phyloP scores from a whole-genome alignment of 2,329 filamentous ascomycete genomes.

The Sporothrix curviconia region DNA sequence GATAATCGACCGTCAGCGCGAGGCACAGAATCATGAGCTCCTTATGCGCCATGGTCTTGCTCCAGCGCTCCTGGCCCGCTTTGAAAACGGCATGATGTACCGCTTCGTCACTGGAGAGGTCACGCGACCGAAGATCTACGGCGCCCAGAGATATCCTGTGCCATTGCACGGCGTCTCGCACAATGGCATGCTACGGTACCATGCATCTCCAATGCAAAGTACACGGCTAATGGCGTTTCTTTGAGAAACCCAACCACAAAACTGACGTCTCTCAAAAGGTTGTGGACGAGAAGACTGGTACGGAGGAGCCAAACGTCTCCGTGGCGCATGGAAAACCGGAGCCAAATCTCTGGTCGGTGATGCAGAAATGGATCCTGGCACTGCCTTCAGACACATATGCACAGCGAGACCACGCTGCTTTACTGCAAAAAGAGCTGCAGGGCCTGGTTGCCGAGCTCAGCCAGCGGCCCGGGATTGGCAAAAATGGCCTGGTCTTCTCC shows the following conservation, averaged over 20 bases:
- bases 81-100: constrained; percentile 94
- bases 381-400: constrained; percentile 66
- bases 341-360: constrained; percentile 90
- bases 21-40: constrained; percentile 72
- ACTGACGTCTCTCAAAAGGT: constrained; percentile 22
- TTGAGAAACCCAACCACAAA: constrained; percentile 23
- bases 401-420: constrained; percentile 59
- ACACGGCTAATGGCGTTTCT: constrained; percentile 20
- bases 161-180: constrained; percentile 75
- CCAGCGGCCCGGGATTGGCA: constrained; percentile 68
- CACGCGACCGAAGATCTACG: constrained; percentile 76
- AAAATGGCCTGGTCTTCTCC: constrained; percentile 77
- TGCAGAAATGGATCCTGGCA: constrained; percentile 91
- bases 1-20: constrained; percentile 90
- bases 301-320: constrained; percentile 37
- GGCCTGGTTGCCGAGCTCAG: constrained; percentile 65
- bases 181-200: constrained; percentile 83
- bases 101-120: constrained; percentile 77
- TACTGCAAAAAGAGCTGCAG: constrained; percentile 68
- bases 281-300: background rate
- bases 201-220: constrained; percentile 37
- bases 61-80: constrained; percentile 80
- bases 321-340: constrained; percentile 61
- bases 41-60: constrained; percentile 78
- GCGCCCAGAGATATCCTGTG: constrained; percentile 67